Base-by-base conservation (phyloP, 2,329 filamentous ascomycete species). In the Fusarium sp. region DNA sequence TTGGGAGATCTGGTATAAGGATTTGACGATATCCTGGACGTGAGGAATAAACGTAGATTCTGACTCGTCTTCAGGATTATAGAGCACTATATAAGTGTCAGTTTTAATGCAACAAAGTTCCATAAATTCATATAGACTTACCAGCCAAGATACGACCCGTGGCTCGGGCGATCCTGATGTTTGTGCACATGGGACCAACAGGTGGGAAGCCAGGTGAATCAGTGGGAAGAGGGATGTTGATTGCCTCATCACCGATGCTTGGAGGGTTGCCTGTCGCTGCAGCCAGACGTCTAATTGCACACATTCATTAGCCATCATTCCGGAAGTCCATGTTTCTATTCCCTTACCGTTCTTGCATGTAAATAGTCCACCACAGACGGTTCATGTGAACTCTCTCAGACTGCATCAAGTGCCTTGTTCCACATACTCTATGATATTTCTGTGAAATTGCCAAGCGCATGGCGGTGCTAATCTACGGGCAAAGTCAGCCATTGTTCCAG, bases 21-120 rank as follows among this genome's bases (percentile, higher is more conserved):
- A 77, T 38, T 73, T 75, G 64, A 81, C 77, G 11, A 81, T 81
- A 12, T 81, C 79, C 8, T 81, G 80, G 2, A 81, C 80, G 6
- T 76, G 77, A 3, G 79, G 79, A 14, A 81, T 79, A 30, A 81
- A 81, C 0, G 75, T 77, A 2, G 78, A 72, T 53, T 81, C 80
- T 5, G 79, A 75, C 45, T 79, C 79, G 18, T 76, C 74, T 6
- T 80, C 76, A 0, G 80, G 78, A 1, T 79, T 80, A n/a, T 81
- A 81, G 4, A 81, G 70, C 3, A 80, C 80, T 76, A 13, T 15
- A 0, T 30, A 8, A 20, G 24, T 30, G 11, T 69, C 22, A 51
- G 28, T 45, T 17, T 35, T 14, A 36, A 12, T 5, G 3, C 3
- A 18, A 4, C 2, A 4, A 26, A 6, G 1, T 20, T 24, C 0